A percentile compares a stretch with the other conserved stretches of the same genome.
These are phyloP conservation scores for Ilex paraguariensis DNA, from an alignment of 305 asterid genomes.

Conservation along the genomic window DNA sequence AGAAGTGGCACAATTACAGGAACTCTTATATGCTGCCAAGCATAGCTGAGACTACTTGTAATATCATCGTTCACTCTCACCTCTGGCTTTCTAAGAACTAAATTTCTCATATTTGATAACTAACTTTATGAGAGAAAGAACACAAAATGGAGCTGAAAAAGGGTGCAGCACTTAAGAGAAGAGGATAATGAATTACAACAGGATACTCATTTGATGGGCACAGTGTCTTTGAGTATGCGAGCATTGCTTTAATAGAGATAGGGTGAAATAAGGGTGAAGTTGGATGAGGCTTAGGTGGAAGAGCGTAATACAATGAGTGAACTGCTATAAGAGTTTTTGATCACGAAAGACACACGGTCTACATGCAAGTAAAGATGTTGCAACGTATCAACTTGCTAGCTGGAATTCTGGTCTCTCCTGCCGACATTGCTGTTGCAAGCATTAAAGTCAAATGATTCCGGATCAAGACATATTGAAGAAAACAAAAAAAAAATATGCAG, in stretches of 20 bases:
- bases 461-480: constrained; percentile 5
- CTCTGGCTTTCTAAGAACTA: constrained; percentile 29
- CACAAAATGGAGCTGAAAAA: constrained; percentile 15
- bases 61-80: constrained; percentile 43
- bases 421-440: constrained; percentile 43
- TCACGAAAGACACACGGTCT: constrained; percentile 47
- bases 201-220: constrained; percentile 19
- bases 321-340: constrained; percentile 19
- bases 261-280: constrained; percentile 25
- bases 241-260: constrained; percentile 37
- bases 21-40: constrained; percentile 63
- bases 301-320: constrained; percentile 28
- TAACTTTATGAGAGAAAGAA: constrained; percentile 14
- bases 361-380: constrained; percentile 57
- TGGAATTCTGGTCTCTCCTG: constrained; percentile 48
- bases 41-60: constrained; percentile 30
- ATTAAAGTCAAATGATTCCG: constrained; percentile 22
- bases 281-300: constrained; percentile 29
- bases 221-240: constrained; percentile 19
- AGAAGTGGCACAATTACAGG: constrained; percentile 63
- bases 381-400: constrained; percentile 51
- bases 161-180: constrained; percentile 17
- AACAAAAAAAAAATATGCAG: no score
- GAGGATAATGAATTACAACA: constrained; percentile 27
- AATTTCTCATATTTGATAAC: constrained; percentile 49